These are phyloP conservation scores for Diaporthe sp. DNA, from an alignment of 2,329 filamentous ascomycete species.

Conservation along the genomic window DNA sequence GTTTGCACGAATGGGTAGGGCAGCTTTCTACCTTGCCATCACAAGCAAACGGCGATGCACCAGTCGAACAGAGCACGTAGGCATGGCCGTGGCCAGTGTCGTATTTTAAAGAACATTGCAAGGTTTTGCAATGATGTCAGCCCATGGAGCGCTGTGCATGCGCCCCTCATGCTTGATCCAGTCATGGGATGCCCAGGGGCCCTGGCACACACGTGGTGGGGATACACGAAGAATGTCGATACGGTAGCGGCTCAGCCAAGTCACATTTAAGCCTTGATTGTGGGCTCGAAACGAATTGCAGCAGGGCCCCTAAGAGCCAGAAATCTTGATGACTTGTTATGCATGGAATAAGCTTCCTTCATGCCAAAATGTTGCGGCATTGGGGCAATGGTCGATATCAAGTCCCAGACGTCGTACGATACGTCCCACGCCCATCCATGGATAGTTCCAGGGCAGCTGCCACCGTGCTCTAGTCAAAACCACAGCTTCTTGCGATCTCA, in stretches of 20 bases:
- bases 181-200: slow-evolving; percentile 22
- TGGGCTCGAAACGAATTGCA: neutral
- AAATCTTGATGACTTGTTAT: too few species aligned
- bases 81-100: slow-evolving; percentile 33
- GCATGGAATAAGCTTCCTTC: neutral
- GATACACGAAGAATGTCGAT: slow-evolving; percentile 11
- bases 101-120: slow-evolving; percentile 5
- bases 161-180: slow-evolving; percentile 39
- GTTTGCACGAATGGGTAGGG: neutral
- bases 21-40: neutral
- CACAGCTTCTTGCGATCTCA: neutral
- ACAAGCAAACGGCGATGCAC: neutral
- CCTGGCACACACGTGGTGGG: slow-evolving; percentile 21
- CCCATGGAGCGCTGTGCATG: slow-evolving; percentile 34
- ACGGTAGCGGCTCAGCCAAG: neutral
- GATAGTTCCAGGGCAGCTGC: neutral
- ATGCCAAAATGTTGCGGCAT: neutral
- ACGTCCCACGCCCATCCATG: neutral
- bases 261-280: neutral
- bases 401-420: neutral
- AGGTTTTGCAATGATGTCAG: slow-evolving; percentile 43
- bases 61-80: neutral
- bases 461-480: neutral
- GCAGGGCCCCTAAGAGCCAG: neutral
- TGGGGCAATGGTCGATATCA: neutral